Base-by-base conservation (phyloP, 129 eudicot species). In the Artemisia tridentata region DNA sequence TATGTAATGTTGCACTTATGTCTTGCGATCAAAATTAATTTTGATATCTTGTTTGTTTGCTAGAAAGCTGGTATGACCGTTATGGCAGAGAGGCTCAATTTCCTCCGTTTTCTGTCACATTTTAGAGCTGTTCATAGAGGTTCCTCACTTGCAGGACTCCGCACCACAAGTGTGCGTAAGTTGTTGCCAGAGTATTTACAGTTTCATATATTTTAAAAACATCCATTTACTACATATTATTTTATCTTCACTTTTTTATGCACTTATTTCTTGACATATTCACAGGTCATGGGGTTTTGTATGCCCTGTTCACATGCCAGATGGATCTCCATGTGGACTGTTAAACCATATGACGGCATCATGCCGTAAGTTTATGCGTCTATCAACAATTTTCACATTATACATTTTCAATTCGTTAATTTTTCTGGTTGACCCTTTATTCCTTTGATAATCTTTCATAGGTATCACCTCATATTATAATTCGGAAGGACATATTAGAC, bases 271-370 rank as follows among this genome's bases (percentile, higher is more conserved):
- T 51, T 54, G 16, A 38, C 72, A 29, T 53, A 47, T 77, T 23
- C 59, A 69, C 86, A 92, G 98, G 77, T 79, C 98, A 11, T 92
- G 98, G 98, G 98, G 98, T 45, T 92, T 92, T 50, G 80, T 92
- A 65, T 92, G 98, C 71, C 98, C 98, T 85, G 98, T 92, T 81
- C 98, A 92, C 86, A 92, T 96, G 12, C 98, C 98, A 25, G 98
- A 92, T 85, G 98, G 98, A 55, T 82, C 84, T 78, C 98, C 98
- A 25, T 92, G 98, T 82, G 98, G 98, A 60, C 76, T 92, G 71
- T 84, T 92, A 21, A 92, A 92, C 46, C 98, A 92, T 72, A 56
- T 92, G 92, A 80, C 98, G 55, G 65, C 85, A n/a, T 63, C 88
- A 54, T 92, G 98, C 68, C 96, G 96, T 92, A 85, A 89, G 98